Evolutionary conservation across 108 stramenopile species (phyloP).

Genomic region (Discostella stelligeroides): DNA sequence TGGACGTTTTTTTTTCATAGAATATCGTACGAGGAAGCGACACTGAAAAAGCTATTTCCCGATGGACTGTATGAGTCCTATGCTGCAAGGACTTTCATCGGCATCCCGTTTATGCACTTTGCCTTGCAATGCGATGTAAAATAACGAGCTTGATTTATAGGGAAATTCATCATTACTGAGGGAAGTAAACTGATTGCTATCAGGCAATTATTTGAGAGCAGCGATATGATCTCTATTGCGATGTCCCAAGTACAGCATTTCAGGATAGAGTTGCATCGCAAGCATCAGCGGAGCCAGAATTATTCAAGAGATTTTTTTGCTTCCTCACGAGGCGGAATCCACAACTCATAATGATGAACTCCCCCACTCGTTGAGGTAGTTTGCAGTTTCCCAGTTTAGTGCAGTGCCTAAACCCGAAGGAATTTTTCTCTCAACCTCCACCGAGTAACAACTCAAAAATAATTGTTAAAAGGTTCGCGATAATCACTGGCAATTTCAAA

Average conservation of each 20-base stretch:
- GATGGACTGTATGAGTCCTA: slow-evolving; percentile 82
- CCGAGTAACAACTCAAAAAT: slow-evolving; percentile 87
- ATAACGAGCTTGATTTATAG: background rate
- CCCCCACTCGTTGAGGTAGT: background rate
- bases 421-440: slow-evolving; percentile 46
- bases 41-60: slow-evolving; percentile 70
- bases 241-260: no score
- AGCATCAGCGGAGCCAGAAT: no score
- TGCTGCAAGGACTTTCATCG: slow-evolving; percentile 64
- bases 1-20: slow-evolving; percentile 89
- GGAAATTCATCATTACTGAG: background rate
- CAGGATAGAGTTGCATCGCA: no score
- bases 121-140: background rate
- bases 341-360: no score
- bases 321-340: no score
- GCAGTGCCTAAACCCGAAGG: no score
- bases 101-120: slow-evolving; percentile 85
- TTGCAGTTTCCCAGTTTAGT: no score
- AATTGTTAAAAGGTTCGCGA: slow-evolving; percentile 71
- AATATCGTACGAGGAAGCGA: slow-evolving; percentile 92
- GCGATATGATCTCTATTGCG: no score
- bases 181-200: background rate
- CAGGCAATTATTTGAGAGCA: no score
- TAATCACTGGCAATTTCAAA: slow-evolving; percentile 83
- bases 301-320: no score